Base-by-base conservation (phyloP, 2,329 filamentous ascomycete genomes). In the Hymenoscyphus fraxineus region DNA sequence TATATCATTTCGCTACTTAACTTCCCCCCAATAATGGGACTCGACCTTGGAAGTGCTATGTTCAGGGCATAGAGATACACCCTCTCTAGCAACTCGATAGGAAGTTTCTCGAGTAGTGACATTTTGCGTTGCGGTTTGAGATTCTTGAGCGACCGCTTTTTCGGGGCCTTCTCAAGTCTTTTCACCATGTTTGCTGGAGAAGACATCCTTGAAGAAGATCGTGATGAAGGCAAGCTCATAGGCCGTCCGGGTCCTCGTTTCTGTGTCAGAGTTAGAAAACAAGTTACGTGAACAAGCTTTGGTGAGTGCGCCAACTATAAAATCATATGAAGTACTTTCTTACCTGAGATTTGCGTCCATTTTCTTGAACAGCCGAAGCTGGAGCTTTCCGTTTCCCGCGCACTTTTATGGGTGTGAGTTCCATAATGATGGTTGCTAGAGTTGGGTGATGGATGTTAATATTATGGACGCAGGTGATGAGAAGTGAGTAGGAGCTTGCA, bases 11-110 rank as follows among this genome's bases (percentile, higher is more conserved):
- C 57, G 60, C 70, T 72, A 62, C 70, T 73, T n/a, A 76, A 44
- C 35, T 73, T 74, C 32, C 65, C 69, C 27, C 67, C 69, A 60
- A 76, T 69, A 6, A 71, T 61, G 16, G 72, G 73, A 62, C 73
- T 75, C 16, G 72, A 64, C 58, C 65, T 66, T 19, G 74, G 71
- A 38, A 76, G 64, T 47, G 67, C 65, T 19, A 73, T 47, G 59
- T 75, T 75, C 65, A 73, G 56, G 41, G 68, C 68, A 55, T 67
- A 66, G 15, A 74, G 63, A 58, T 72, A 75, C 35, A 76, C 69
- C 9, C 60, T 66, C 60, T 73, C 69, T 1, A 76, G 62, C 6
- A 76, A 58, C 61, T 76, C 74, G 0, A 65, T 68, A 2, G 74
- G 74, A 6, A 75, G 66, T 38, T 64, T 72, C 61, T 76, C 74